Base-by-base conservation (phyloP, 2,329 filamentous ascomycete genomes). In the Botrytis medusae region DNA sequence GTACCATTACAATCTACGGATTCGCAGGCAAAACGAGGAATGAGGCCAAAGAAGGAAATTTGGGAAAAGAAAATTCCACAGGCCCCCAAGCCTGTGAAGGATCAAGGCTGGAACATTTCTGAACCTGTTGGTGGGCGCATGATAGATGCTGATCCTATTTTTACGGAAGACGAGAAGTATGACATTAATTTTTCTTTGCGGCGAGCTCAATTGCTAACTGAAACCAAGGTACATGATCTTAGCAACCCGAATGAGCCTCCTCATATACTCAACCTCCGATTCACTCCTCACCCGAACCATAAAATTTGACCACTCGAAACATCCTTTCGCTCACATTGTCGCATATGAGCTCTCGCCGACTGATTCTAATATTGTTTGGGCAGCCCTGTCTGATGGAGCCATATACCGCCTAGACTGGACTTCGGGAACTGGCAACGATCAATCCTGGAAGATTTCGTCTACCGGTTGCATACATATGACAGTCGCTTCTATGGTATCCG, bases 251-350 rank as follows among this genome's bases (percentile, higher is more conserved):
- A 91, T 89, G 42, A 91, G 91, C 16, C 85, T 98, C 71, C 92
- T 94, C 81, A 87, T 97, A 40, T 97, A 96, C 82, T 92, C 93
- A 2, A 89, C 93, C 44, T 85, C 89, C 76, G 94, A 94, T 72
- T 98, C 96, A 2, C 88, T 97, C 68, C 88, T 97, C 34, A 86
- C 93, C 63, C 90, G 93, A 77, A 89, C 90, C 72, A 91, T 98
- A 67, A 84, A 87, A 20, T 76, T 84, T 77, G 68, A 78, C 57
- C 60, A 69, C n/a, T 69, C 71, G 37, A 71, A 65, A 1, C 68
- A 71, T 2, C 74, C 76, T 46, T 74, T 75, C 75, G 76, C 60
- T 73, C 81, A 73, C 77, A 81, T 85, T 44, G 81, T 84, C 8
- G 79, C 83, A 9, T 80, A 81, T 7, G 81, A 81, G 60, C 77